phyloP scores from a whole-genome alignment of 331 rosid genomes.

The Dryas integrifolia region DNA sequence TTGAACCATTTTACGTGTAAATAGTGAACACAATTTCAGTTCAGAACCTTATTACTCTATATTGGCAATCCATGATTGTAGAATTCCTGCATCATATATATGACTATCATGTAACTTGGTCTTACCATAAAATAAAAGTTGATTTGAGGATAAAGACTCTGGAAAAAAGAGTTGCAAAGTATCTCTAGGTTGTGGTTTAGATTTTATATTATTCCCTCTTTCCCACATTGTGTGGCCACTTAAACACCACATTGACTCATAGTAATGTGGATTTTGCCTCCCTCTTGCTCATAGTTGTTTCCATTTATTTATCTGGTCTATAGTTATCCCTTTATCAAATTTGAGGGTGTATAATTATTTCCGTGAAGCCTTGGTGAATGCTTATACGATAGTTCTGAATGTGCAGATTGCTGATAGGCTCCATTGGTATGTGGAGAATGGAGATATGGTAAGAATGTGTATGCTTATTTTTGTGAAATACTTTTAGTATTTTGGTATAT shows the following conservation, averaged over 20 bases:
- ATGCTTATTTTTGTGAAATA: constrained; percentile 1
- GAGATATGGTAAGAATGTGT: constrained; percentile 51
- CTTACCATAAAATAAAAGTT: background rate
- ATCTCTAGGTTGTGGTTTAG: background rate
- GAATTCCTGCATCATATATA: background rate
- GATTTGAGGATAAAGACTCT: background rate
- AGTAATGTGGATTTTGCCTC: too few species aligned
- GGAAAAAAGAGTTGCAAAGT: background rate
- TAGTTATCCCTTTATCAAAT: background rate
- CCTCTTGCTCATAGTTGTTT: background rate
- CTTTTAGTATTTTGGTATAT: background rate
- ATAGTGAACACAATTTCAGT: too few species aligned
- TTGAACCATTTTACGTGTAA: too few species aligned
- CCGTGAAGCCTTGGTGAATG: constrained; percentile 21
- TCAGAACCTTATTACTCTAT: too few species aligned
- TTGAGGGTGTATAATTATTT: constrained; percentile 1
- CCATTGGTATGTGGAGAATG: constrained; percentile 56
- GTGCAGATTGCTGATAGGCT: constrained; percentile 66
- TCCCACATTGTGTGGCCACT: background rate
- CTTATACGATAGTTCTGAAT: constrained; percentile 18
- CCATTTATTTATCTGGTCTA: background rate
- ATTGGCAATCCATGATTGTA: too few species aligned
- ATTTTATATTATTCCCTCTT: background rate
- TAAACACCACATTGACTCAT: background rate
- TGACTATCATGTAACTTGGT: background rate